phyloP scores from a whole-genome alignment of 192 early-diverging fungal genomes.

The Coemansia biformis region DNA sequence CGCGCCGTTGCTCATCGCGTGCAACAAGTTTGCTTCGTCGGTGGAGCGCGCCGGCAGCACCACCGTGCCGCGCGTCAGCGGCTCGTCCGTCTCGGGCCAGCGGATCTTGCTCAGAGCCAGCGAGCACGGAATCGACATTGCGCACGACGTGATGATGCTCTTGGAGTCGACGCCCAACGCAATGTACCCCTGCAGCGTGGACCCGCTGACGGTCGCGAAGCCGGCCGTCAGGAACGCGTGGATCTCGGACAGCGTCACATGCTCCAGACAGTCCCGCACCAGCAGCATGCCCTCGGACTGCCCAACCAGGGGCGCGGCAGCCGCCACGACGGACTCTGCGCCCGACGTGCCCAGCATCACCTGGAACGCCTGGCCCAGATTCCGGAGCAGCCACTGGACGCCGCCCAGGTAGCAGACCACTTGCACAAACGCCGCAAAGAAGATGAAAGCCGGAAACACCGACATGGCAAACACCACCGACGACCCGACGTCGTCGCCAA shows the following conservation, averaged over 20 bases:
- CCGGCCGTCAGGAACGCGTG: constrained; percentile 85
- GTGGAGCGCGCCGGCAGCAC: constrained; percentile 53
- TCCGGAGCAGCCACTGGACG: constrained; percentile 73
- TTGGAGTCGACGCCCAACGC: constrained; percentile 59
- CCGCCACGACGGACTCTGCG: constrained; percentile 76
- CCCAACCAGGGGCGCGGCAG: constrained; percentile 81
- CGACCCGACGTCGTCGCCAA: constrained; percentile 53
- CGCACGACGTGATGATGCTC: constrained; percentile 73
- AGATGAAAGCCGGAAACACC: constrained; percentile 81
- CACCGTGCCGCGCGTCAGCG: constrained; percentile 68
- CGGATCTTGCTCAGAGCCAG: constrained; percentile 80
- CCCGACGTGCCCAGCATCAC: constrained; percentile 70
- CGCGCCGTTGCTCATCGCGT: constrained; percentile 79
- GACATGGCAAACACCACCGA: constrained; percentile 56
- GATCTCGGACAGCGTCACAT: constrained; percentile 80
- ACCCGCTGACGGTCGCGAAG: constrained; percentile 87
- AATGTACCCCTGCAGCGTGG: constrained; percentile 70
- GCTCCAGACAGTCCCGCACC: constrained; percentile 72
- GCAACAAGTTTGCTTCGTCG: constrained; percentile 68
- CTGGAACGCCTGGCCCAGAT: constrained; percentile 61
- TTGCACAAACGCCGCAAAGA: constrained; percentile 82
- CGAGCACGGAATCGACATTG: constrained; percentile 87
- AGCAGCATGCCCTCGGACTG: constrained; percentile 77
- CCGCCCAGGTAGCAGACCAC: constrained; percentile 77
- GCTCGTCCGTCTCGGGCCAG: constrained; percentile 77